Conservation (phyloP, 257 asterid genomes). For the Salvia rosmarinus region DNA sequence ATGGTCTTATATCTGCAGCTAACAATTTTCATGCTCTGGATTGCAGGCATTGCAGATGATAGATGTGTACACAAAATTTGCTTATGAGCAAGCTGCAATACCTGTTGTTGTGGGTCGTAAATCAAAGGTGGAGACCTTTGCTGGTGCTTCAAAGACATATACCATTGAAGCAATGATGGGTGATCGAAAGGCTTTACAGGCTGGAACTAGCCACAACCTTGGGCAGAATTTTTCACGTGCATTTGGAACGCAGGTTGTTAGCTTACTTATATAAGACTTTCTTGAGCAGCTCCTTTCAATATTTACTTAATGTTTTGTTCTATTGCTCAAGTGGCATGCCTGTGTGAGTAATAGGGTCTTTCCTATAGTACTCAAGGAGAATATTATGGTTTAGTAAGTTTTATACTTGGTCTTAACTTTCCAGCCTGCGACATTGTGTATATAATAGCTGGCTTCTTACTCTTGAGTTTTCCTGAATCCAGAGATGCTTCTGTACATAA, state of each 20-base stretch:
- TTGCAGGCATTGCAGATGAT: constrained; percentile 98
- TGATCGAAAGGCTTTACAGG: constrained; percentile 95
- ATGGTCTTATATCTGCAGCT: constrained; percentile 36
- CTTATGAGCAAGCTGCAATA: constrained; percentile 97
- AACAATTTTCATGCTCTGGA: constrained; percentile 40
- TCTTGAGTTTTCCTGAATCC: constrained; percentile 11
- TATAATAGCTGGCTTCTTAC: constrained; percentile 6
- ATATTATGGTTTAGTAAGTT: background rate
- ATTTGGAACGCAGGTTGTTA: constrained; percentile 82
- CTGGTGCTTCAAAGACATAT: constrained; percentile 93
- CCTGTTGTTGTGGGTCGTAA: constrained; percentile 98
- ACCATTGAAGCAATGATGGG: constrained; percentile 99
- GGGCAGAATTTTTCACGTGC: constrained; percentile 99
- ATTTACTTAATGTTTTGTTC: constrained; percentile 4
- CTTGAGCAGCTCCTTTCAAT: constrained; percentile 20
- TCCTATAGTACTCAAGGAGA: background rate
- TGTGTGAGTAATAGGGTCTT: background rate
- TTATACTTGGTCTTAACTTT: background rate
- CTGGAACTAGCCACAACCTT: constrained; percentile 98
- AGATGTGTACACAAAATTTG: constrained; percentile 82
- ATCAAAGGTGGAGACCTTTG: constrained; percentile 90
- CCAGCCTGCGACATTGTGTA: constrained; percentile 11
- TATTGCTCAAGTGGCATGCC: constrained; percentile 1
- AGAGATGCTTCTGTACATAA: constrained; percentile 15
- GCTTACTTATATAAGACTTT: constrained; percentile 18